Evolutionary conservation across 768 basidiomycete species (phyloP).

Genomic region (Lentinula raphanica): DNA sequence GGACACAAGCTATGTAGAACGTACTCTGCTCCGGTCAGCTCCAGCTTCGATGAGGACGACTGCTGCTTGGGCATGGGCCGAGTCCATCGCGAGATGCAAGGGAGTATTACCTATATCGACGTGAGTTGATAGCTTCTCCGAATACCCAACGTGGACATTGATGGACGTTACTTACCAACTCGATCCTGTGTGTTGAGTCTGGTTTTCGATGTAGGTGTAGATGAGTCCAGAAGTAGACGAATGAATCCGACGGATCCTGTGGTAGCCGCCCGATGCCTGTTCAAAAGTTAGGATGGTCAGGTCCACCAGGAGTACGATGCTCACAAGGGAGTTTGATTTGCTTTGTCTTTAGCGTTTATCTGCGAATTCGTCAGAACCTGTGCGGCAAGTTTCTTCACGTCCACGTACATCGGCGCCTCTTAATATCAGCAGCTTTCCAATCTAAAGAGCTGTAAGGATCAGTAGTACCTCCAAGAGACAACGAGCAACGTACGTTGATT

Average conservation of each 20-base stretch:
- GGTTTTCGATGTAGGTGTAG: slow-evolving; percentile 68
- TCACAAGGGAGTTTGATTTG: slow-evolving; percentile 87
- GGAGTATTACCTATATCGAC: slow-evolving; percentile 83
- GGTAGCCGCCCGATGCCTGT: slow-evolving; percentile 91
- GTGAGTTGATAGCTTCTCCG: neutral
- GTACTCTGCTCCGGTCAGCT: slow-evolving; percentile 83
- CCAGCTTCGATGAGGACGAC: slow-evolving; percentile 91
- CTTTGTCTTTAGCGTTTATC: slow-evolving; percentile 93
- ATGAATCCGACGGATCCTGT: slow-evolving; percentile 92
- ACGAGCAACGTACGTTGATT: slow-evolving; percentile 57
- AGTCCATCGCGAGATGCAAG: slow-evolving; percentile 95
- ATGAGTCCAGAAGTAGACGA: slow-evolving; percentile 76
- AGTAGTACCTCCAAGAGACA: slow-evolving; percentile 11
- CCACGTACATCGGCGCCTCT: slow-evolving; percentile 88
- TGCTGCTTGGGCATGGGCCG: slow-evolving; percentile 87
- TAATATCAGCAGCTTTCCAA: slow-evolving; percentile 78
- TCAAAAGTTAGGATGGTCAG: slow-evolving; percentile 14
- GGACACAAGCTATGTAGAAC: slow-evolving; percentile 11
- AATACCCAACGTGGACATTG: neutral
- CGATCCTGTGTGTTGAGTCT: slow-evolving; percentile 85
- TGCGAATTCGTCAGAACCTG: slow-evolving; percentile 37
- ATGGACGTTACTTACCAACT: slow-evolving; percentile 42
- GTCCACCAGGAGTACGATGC: slow-evolving; percentile 25
- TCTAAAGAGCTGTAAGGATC: slow-evolving; percentile 46
- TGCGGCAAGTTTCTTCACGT: slow-evolving; percentile 14